phyloP scores from a whole-genome alignment of 2,329 filamentous ascomycete genomes.

The Myriosclerotinia scirpicola region DNA sequence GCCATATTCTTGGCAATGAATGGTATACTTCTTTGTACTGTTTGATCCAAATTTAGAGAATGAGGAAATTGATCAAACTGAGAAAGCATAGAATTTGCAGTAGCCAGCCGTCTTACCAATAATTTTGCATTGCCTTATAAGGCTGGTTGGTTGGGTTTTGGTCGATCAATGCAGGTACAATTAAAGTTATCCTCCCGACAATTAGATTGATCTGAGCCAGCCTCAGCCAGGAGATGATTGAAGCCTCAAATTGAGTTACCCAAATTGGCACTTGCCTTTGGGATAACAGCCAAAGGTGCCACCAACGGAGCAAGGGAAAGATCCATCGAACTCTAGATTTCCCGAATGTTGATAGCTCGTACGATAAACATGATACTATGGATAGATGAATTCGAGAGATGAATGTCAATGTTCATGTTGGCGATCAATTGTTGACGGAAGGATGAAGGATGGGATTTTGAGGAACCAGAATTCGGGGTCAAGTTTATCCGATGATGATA shows the following conservation, averaged over 20 bases:
- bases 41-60: constrained; percentile 3
- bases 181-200: background rate
- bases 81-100: background rate
- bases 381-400: background rate
- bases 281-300: background rate
- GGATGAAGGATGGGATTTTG: background rate
- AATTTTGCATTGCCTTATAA: background rate
- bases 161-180: constrained; percentile 10
- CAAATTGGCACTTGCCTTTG: constrained; percentile 10
- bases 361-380: too few relatives aligned
- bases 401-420: background rate
- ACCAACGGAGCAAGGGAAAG: constrained; percentile 8
- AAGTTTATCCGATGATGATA: constrained; percentile 4
- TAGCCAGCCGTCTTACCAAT: background rate
- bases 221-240: background rate
- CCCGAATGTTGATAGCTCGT: background rate
- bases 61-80: constrained; percentile 11
- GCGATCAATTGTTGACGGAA: background rate
- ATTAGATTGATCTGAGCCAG: background rate
- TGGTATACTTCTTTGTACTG: background rate
- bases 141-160: constrained; percentile 13
- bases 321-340: background rate
- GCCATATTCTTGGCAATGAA: constrained; percentile 21
- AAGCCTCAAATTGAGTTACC: background rate
- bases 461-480: background rate